Percentiles rank a stretch among this genome's conserved stretches.
phyloP scores from a whole-genome alignment of 345 rosid species.

The Gossypium stocksii region DNA sequence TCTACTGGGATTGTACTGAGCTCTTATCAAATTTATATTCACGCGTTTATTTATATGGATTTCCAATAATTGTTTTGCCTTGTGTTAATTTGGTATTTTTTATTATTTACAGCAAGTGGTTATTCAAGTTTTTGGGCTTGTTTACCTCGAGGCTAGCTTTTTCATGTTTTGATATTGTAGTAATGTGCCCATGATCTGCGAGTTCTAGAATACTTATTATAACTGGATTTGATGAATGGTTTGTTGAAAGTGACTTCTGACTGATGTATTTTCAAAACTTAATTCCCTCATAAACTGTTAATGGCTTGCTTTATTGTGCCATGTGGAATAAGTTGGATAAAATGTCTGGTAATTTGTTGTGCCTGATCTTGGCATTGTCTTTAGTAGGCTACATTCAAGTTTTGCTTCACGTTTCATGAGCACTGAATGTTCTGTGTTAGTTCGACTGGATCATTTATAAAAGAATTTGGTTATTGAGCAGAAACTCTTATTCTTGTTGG shows the following conservation, averaged over 20 bases:
- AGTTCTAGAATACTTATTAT: not conserved
- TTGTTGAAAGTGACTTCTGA: not conserved
- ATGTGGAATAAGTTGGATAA: not conserved
- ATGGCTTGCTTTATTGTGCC: not conserved
- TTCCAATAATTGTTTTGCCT: not conserved
- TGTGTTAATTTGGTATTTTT: not conserved
- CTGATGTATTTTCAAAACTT: not conserved
- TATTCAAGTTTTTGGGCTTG: not conserved
- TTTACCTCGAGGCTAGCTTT: not conserved
- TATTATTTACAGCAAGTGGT: not conserved
- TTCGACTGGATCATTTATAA: not conserved
- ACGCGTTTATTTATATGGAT: not conserved
- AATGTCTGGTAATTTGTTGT: not conserved
- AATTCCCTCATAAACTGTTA: not conserved
- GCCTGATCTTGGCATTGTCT: constrained; percentile 1
- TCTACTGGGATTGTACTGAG: not conserved
- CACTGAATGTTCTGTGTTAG: not conserved
- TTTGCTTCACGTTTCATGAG: not conserved
- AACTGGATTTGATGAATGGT: not conserved
- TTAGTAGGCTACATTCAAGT: not conserved
- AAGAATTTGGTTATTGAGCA: not conserved
- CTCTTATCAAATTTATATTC: not conserved
- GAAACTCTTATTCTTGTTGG: not conserved
- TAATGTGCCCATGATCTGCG: not conserved
- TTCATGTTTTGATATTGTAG: not conserved